Percentiles rank a stretch among this genome's conserved stretches.
Evolutionary conservation across 139 green algal species (phyloP).

Genomic region (Micractinium conductrix): DNA sequence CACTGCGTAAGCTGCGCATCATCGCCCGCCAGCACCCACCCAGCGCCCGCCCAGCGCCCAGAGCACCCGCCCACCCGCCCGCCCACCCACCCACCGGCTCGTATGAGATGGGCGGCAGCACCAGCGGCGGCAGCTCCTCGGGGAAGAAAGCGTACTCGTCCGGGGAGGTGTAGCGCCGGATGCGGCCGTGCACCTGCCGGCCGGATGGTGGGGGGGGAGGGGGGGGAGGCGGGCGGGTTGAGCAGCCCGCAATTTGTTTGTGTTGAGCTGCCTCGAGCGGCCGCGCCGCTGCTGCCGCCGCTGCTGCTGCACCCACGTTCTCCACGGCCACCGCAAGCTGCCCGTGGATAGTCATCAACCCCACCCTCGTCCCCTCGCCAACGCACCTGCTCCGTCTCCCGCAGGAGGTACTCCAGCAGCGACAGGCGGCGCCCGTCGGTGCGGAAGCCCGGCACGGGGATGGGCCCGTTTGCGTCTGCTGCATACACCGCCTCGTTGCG

Average conservation of each 20-base stretch:
- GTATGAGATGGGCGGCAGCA: constrained; percentile 59
- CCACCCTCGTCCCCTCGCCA: no score
- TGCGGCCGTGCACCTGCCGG: constrained; percentile 79
- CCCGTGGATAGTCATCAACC: no score
- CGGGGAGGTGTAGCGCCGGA: constrained; percentile 94
- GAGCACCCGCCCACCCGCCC: no score
- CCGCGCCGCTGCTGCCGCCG: no score
- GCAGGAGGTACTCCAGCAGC: constrained; percentile 94
- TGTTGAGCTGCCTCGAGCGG: no score
- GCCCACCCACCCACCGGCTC: constrained; percentile 42
- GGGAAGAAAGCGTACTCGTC: constrained; percentile 97
- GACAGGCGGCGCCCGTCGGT: constrained; percentile 68
- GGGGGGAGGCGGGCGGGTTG: not conserved
- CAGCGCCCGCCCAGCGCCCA: no score
- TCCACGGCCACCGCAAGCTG: no score
- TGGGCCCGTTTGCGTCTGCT: constrained; percentile 52
- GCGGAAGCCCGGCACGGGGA: constrained; percentile 64
- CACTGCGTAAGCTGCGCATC: no score
- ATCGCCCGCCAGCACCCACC: no score
- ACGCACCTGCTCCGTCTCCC: constrained; percentile 90
- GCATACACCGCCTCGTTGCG: constrained; percentile 87
- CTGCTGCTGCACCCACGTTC: no score
- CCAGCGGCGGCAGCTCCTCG: constrained; percentile 60
- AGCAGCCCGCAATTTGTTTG: not conserved
- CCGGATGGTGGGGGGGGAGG: not conserved